Evolutionary conservation across 768 basidiomycete genomes (phyloP).

Genomic region (Mycena vitilis): DNA sequence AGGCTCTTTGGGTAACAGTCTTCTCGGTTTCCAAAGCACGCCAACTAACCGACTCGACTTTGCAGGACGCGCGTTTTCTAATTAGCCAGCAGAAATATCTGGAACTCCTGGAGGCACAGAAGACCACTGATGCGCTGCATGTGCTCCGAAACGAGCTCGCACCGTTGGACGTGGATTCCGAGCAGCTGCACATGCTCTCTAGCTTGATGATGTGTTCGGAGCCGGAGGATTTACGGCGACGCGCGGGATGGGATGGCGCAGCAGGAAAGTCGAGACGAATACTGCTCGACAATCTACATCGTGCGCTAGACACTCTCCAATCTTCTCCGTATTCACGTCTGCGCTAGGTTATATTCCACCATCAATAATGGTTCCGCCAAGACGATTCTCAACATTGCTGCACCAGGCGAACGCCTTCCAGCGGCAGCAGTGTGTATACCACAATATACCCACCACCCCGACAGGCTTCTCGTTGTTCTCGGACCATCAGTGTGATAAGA

Average conservation of each 20-base stretch:
- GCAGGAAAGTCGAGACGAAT: conserved; percentile 80
- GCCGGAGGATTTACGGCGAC: conserved; percentile 81
- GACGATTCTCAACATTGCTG: conserved; percentile 86
- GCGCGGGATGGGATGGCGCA: conserved; percentile 92
- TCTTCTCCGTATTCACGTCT: conserved; percentile 7
- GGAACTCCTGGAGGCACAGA: conserved; percentile 86
- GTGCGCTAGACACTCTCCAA: conserved; percentile 55
- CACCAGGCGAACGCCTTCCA: conserved; percentile 88
- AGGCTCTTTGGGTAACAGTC: conserved; percentile 73
- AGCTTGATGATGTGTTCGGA: conserved; percentile 95
- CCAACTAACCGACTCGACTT: conserved; percentile 25
- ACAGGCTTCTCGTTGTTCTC: conserved; percentile 83
- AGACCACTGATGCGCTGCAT: conserved; percentile 83
- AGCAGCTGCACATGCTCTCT: conserved; percentile 84
- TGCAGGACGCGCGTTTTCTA: conserved; percentile 84
- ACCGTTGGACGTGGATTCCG: conserved; percentile 80
- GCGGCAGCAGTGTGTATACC: conserved; percentile 85
- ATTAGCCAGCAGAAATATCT: conserved; percentile 97
- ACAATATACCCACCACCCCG: conserved; percentile 73
- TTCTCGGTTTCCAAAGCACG: conserved; percentile 14
- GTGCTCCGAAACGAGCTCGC: conserved; percentile 92
- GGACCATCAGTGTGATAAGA: conserved; percentile 86
- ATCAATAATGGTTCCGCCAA: conserved; percentile 91
- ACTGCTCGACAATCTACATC: conserved; percentile 84
- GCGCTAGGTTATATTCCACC: conserved; percentile 86